Evolutionary conservation across 805 yeast genomes (phyloP), one percentile per base, ranked within the genome.

Genomic region (Pichia occidentalis): DNA sequence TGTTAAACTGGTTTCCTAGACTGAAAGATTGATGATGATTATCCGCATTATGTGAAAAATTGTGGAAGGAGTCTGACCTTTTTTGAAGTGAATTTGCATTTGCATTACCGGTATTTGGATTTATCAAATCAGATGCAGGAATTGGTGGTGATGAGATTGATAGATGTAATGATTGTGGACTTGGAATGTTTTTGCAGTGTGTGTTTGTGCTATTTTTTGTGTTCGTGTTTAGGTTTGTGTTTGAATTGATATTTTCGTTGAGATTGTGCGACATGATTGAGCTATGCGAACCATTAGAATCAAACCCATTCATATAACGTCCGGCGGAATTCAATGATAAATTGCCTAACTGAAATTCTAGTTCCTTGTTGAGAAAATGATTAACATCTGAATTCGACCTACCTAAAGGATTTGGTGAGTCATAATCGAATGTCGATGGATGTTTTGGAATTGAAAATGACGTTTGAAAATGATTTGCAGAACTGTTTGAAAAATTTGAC

Each of bases 281-380:
- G n/a, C n/a, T 29, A 18, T 29, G 36, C 14, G 23, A 21, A 16
- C 37, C 35, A 38, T 20, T 23, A 20, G 26, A 28, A 39, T 29
- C 29, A 17, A 36, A 17, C 10, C 34, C 29, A 23, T 29, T 31
- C 9, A 34, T 16, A 36, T 40, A 40, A 20, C 37, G 44, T 8
- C 44, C 28, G 7, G 44, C 27, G 16, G 36, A 32, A 20, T 34
- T 45, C 16, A 49, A 39, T 7, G 52, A 40, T 32, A 49, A 39
- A 25, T 39, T 39, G 23, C 41, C 37, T 24, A 49, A 26, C 24
- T 47, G 51, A 22, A 40, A 37, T 26, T 48, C 53, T 14, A 49
- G 39, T 30, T 49, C 51, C 17, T 47, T 48, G 29, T 49, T 46
- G 11, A 49, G 34, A 20, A 43, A 48, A 31, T 32, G 36, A 18